These are phyloP conservation scores for Sporisorium reilianum DNA, from an alignment of 1,284 basidiomycete genomes.

Conservation along the genomic window DNA sequence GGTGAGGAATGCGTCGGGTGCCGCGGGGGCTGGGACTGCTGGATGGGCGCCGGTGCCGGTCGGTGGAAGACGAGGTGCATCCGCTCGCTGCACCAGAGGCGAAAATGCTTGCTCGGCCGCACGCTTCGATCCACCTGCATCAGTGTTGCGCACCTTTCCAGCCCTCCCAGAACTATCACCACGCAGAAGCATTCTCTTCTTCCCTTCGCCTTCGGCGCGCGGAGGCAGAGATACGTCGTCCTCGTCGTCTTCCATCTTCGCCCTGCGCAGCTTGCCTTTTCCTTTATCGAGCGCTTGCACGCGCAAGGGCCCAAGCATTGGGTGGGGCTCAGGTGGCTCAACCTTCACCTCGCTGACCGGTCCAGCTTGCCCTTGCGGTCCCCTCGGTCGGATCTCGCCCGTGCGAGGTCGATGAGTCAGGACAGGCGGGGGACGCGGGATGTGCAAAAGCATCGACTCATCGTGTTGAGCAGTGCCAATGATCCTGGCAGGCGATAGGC, in stretches of 20 bases:
- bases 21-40: no score
- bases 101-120: not conserved
- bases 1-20: not conserved
- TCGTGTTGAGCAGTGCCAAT: not conserved
- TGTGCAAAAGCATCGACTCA: not conserved
- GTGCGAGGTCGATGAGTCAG: not conserved
- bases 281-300: not conserved
- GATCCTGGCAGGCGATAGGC: not conserved
- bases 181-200: not conserved
- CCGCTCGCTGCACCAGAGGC: not conserved
- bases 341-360: not conserved
- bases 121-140: not conserved
- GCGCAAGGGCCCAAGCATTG: not conserved
- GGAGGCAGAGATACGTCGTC: not conserved
- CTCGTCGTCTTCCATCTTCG: not conserved
- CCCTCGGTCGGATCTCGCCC: not conserved
- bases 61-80: no score
- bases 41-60: no score
- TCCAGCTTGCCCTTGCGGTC: not conserved
- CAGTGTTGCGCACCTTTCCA: not conserved
- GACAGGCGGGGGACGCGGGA: not conserved
- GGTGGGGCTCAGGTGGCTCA: not conserved
- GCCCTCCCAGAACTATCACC: not conserved
- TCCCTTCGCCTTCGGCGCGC: not conserved
- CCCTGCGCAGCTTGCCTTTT: slow-evolving; percentile 2